Percentiles rank a stretch among this genome's conserved stretches.
Conservation (phyloP, 2,329 filamentous ascomycete genomes). For the Botrytis deweyae region DNA sequence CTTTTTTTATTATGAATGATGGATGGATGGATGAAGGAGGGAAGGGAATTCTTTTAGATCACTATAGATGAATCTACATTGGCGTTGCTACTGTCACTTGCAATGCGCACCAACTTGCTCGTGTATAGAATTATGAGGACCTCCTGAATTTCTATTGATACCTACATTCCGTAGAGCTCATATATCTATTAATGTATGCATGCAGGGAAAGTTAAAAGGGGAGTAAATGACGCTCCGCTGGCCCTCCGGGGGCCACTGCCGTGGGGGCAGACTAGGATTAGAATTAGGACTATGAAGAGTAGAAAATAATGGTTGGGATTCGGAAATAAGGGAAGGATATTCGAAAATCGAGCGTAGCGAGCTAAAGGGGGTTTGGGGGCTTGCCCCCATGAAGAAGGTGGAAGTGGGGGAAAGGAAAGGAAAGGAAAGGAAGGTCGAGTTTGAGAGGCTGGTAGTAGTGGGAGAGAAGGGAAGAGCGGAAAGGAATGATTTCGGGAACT, state of each 20-base stretch:
- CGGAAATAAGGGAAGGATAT: not conserved
- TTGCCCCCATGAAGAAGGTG: not conserved
- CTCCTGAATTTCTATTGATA: not conserved
- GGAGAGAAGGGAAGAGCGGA: not conserved
- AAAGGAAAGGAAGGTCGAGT: not conserved
- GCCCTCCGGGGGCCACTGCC: slow-evolving; percentile 1
- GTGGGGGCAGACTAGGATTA: not conserved
- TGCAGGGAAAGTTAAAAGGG: not conserved
- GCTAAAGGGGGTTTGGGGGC: not conserved
- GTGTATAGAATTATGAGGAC: not conserved
- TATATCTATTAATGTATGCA: not conserved
- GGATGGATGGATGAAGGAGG: not conserved
- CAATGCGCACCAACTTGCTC: not conserved
- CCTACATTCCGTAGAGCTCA: not conserved
- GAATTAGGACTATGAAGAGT: not conserved
- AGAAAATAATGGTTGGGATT: not conserved
- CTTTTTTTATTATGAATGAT: slow-evolving; percentile 10
- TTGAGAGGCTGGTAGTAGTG: not conserved
- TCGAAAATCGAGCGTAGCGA: not conserved
- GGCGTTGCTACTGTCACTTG: not conserved
- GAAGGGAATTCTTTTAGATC: not conserved
- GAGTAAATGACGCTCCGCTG: not conserved
- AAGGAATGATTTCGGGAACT: not conserved
- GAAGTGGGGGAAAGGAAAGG: not conserved
- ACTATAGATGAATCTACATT: slow-evolving; percentile 16